phyloP scores from a whole-genome alignment of 176 grass and related monocot species.

The Luzula sylvatica region DNA sequence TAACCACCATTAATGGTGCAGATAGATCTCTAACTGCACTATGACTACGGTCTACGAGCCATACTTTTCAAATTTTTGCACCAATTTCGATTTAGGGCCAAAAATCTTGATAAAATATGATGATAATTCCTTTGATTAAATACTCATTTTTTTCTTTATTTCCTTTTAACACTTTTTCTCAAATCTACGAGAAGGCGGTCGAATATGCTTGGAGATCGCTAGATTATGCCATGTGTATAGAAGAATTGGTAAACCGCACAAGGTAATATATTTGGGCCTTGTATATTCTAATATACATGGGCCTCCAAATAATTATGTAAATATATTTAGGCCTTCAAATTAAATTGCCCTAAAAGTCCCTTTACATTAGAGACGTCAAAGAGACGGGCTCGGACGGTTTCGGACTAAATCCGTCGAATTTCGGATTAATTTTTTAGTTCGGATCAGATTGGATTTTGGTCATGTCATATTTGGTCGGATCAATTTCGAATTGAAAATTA shows the following conservation, averaged over 20 bases:
- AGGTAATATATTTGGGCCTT: neutral
- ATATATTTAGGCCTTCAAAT: too few relatives aligned
- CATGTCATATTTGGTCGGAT: too few relatives aligned
- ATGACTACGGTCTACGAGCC: too few relatives aligned
- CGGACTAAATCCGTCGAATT: too few relatives aligned
- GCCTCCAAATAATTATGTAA: too few relatives aligned
- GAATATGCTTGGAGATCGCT: constrained; percentile 8
- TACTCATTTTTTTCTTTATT: neutral
- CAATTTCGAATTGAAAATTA: too few relatives aligned
- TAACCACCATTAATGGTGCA: constrained; percentile 64
- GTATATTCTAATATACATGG: too few relatives aligned
- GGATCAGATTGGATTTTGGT: too few relatives aligned
- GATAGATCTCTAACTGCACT: constrained; percentile 37
- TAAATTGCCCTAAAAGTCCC: too few relatives aligned
- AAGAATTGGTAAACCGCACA: neutral
- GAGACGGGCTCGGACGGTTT: too few relatives aligned
- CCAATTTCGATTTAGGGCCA: neutral
- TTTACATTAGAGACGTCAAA: too few relatives aligned
- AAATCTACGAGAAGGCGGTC: neutral
- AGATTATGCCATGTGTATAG: constrained; percentile 1
- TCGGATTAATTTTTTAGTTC: too few relatives aligned
- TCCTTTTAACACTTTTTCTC: neutral
- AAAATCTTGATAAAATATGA: neutral
- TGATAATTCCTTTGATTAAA: neutral
- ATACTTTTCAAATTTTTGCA: neutral